These are phyloP conservation scores for Malassezia caprae DNA, from an alignment of 1,284 basidiomycete genomes.

Conservation along the genomic window DNA sequence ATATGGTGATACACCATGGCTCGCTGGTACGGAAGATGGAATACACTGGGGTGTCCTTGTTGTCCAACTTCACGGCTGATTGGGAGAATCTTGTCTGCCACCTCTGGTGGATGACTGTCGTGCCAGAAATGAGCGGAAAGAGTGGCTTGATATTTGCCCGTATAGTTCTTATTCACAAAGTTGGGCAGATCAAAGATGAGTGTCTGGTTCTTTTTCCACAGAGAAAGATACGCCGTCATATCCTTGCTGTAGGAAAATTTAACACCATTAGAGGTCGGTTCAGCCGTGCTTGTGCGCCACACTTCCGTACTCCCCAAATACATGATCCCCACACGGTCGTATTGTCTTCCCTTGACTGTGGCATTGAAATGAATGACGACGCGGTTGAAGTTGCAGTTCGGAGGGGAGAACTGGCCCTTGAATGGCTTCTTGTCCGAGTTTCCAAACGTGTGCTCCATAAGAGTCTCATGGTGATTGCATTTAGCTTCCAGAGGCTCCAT, in stretches of 20 bases:
- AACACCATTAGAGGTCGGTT: background rate
- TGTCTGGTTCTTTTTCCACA: background rate
- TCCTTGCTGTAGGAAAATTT: background rate
- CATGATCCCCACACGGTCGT: background rate
- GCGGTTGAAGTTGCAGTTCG: background rate
- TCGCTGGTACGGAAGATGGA: background rate
- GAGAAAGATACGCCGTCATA: background rate
- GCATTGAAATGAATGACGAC: background rate
- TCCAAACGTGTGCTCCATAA: background rate
- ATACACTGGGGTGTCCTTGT: background rate
- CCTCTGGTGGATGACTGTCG: background rate
- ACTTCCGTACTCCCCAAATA: background rate
- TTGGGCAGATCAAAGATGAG: background rate
- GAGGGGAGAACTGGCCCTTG: background rate
- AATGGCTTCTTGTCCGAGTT: background rate
- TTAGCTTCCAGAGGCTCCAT: background rate
- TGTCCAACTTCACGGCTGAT: background rate
- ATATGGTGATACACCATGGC: background rate
- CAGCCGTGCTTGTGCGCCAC: background rate
- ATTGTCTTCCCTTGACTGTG: background rate
- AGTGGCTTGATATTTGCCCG: background rate
- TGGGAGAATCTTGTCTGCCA: background rate
- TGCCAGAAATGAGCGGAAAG: background rate
- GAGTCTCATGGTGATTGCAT: background rate
- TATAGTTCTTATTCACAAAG: background rate